Evolutionary conservation across 2,329 filamentous ascomycete genomes (phyloP), one percentile per base, ranked within the genome.

Genomic region (Bipolaris cookei): DNA sequence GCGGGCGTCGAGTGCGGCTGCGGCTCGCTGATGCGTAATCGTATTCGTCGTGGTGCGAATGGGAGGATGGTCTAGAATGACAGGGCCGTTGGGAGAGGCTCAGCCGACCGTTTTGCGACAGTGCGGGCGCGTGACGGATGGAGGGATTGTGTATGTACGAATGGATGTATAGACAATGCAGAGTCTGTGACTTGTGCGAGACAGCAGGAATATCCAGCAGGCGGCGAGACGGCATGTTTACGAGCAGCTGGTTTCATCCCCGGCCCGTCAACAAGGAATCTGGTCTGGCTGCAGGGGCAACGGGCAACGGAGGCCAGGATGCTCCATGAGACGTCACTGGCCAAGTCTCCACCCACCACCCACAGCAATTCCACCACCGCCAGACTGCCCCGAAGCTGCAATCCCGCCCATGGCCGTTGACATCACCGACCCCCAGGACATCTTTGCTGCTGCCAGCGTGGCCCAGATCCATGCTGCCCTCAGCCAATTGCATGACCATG

Each of bases 391-490:
- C 20, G 2, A 21, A 25, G 14, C 25, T 28, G 20, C 38, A 20
- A 3, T 28, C n/a, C 16, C 10, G n/a, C 42, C 39, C 58, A 68
- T 62, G 69, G 64, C 65, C 5, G 54, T 57, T 13, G 54, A 57
- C 16, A 52, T 64, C 43, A 58, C 54, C 53, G 54, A 61, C 8
- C 44, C 54, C 23, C 59, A 47, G 56, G 71, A 77, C 63, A 63
- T 77, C 71, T 87, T 86, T 79, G 85, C 88, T 79, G 90, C 90
- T 67, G 84, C 85, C 65, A 91, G 87, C 67, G 83, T 93, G 65
- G 84, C 89, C 64, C 91, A 96, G 62, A 90, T 99, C 73, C 90
- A 89, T 71, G 85, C 88, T 59, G 88, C 90, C 51, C 86, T 99
- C 63, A 83, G 86, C 41, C 82, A 87, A 65, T 86, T 98, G 49